These are phyloP conservation scores for Irpex sp. DNA, from an alignment of 1,284 basidiomycete genomes.

Conservation along the genomic window DNA sequence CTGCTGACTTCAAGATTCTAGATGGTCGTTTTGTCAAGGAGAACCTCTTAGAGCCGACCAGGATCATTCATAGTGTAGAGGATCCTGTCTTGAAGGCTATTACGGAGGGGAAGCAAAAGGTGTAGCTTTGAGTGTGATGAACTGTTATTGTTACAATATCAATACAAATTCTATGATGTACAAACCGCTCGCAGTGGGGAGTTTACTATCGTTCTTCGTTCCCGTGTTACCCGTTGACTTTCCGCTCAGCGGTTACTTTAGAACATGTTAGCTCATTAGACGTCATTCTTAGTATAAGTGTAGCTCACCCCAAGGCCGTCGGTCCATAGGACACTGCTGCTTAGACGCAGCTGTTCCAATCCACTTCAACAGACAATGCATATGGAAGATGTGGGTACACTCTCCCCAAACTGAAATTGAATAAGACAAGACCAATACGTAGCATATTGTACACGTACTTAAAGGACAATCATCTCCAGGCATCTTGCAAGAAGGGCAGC, in stretches of 20 bases:
- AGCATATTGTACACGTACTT: slow-evolving; percentile 51
- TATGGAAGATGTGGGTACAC: slow-evolving; percentile 92
- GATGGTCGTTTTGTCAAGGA: slow-evolving; percentile 55
- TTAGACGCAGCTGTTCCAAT: slow-evolving; percentile 83
- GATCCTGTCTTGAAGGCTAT: slow-evolving; percentile 29
- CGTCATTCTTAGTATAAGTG: too few relatives aligned
- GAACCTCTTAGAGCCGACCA: slow-evolving; percentile 55
- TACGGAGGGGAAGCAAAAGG: not conserved
- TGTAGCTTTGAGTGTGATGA: not conserved
- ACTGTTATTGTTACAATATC: not conserved
- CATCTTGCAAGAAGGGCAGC: slow-evolving; percentile 90
- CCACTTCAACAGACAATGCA: slow-evolving; percentile 96
- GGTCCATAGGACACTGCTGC: slow-evolving; percentile 92
- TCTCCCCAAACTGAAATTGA: slow-evolving; percentile 81
- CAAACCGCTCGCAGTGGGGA: not conserved
- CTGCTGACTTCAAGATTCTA: slow-evolving; percentile 19
- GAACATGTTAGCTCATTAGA: not conserved
- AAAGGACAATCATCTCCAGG: slow-evolving; percentile 96
- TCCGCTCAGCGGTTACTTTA: slow-evolving; percentile 35
- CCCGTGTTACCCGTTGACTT: slow-evolving; percentile 21
- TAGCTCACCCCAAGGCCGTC: slow-evolving; percentile 83
- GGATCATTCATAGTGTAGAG: slow-evolving; percentile 47
- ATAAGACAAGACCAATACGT: too few relatives aligned
- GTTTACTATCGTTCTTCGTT: not conserved
- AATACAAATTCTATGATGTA: not conserved